Evolutionary conservation across 495 filamentous ascomycete genomes (phyloP).

Genomic region (Trypethelium eluteriae): DNA sequence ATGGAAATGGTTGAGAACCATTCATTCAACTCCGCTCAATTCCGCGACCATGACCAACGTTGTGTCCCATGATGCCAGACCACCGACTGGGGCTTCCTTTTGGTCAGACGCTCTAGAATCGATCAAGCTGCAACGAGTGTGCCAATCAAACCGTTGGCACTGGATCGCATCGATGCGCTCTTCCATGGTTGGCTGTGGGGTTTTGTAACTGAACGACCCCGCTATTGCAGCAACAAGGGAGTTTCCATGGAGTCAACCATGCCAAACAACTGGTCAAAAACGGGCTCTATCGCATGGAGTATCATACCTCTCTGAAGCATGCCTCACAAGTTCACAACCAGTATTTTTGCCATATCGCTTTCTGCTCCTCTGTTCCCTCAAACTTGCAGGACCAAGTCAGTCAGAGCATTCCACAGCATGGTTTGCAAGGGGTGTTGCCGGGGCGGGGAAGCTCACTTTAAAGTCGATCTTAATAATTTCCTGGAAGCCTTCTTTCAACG

Average conservation of each 20-base stretch:
- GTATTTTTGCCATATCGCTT: slow-evolving; percentile 21
- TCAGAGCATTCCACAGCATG: slow-evolving; percentile 1
- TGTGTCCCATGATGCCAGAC: not conserved
- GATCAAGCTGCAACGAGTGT: not conserved
- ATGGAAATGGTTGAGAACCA: not conserved
- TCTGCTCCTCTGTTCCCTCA: slow-evolving; percentile 23
- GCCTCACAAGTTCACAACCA: slow-evolving; percentile 27
- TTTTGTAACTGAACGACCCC: not conserved
- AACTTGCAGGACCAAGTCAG: slow-evolving; percentile 18
- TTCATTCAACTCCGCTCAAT: not conserved
- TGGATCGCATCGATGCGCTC: not conserved
- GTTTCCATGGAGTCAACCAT: no score
- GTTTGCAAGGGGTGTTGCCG: not conserved
- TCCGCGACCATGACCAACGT: not conserved
- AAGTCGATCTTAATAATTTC: slow-evolving; percentile 69
- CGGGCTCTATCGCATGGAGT: not conserved
- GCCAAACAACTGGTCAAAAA: no score
- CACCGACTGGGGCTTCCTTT: not conserved
- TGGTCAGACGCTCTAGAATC: not conserved
- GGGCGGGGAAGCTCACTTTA: slow-evolving; percentile 36
- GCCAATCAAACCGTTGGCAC: not conserved
- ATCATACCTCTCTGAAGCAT: not conserved
- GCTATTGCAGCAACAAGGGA: not conserved
- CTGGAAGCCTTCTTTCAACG: slow-evolving; percentile 70
- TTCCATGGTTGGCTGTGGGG: not conserved